A percentile compares a stretch with the other conserved stretches of the same genome.
phyloP scores from a whole-genome alignment of 768 basidiomycete genomes.

The Lactifluus rugatus region DNA sequence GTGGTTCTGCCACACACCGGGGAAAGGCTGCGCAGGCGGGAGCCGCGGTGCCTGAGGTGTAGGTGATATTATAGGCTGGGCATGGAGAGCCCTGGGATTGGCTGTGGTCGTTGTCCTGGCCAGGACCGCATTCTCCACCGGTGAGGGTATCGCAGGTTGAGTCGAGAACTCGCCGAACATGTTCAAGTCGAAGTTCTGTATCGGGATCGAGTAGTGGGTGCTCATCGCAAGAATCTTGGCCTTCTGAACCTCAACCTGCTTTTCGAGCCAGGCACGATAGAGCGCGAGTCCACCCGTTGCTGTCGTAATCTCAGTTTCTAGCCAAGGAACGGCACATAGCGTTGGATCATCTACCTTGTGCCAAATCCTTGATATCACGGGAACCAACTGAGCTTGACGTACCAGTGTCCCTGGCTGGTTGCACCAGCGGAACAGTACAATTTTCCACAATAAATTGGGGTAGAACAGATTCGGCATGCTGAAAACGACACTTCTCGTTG shows the following conservation, averaged over 20 bases:
- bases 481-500: background rate
- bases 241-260: background rate
- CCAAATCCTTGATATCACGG: background rate
- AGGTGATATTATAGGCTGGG: background rate
- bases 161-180: background rate
- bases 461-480: background rate
- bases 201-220: background rate
- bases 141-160: background rate
- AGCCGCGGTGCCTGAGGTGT: background rate
- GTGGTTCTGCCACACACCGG: background rate
- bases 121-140: background rate
- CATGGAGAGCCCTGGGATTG: background rate
- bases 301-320: background rate
- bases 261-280: constrained; percentile 1
- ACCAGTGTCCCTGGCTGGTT: background rate
- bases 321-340: background rate
- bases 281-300: background rate
- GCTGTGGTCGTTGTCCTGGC: background rate
- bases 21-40: background rate
- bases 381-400: background rate
- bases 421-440: background rate
- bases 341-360: background rate
- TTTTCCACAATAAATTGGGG: background rate
- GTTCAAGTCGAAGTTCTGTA: constrained; percentile 5
- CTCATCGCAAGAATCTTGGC: constrained; percentile 7